These are phyloP conservation scores for Penicillium sp. DNA, from an alignment of 2,329 filamentous ascomycete species.

Conservation along the genomic window DNA sequence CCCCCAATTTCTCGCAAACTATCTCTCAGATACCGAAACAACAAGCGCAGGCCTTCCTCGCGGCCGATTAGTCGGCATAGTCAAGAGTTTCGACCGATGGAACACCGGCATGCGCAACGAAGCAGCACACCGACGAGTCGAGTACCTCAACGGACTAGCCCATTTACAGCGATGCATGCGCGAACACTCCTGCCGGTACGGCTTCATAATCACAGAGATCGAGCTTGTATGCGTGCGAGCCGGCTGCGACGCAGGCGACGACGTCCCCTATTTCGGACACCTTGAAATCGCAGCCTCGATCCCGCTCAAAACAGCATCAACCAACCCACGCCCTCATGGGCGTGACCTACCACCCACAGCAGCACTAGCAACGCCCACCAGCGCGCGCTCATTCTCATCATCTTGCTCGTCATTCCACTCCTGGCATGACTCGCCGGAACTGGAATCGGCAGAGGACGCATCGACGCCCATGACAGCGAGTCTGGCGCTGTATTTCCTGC, in stretches of 20 bases:
- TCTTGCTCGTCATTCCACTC: constrained; percentile 9
- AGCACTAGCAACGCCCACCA: constrained; percentile 33
- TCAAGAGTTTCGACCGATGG: constrained; percentile 90
- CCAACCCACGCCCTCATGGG: not conserved
- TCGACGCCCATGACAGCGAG: constrained; percentile 53
- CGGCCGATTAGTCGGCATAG: constrained; percentile 74
- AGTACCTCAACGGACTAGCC: constrained; percentile 82
- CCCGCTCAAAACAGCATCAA: constrained; percentile 49
- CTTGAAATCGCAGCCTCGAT: constrained; percentile 69
- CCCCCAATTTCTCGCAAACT: constrained; percentile 55
- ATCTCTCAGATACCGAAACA: constrained; percentile 51
- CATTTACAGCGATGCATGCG: constrained; percentile 91
- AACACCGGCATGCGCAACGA: constrained; percentile 91
- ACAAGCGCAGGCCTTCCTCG: constrained; percentile 52
- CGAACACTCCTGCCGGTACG: constrained; percentile 88
- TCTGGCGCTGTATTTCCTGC: constrained; percentile 62
- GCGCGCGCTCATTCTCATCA: constrained; percentile 31
- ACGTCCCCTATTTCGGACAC: constrained; percentile 81
- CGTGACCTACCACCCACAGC: constrained; percentile 26
- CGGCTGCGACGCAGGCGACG: constrained; percentile 58
- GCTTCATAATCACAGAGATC: constrained; percentile 95
- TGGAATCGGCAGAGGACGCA: constrained; percentile 9
- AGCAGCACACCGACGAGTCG: constrained; percentile 77
- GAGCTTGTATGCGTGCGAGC: constrained; percentile 88
- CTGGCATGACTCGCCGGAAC: constrained; percentile 20